phyloP scores from a whole-genome alignment of 1,284 basidiomycete genomes.

The Gymnopus androsaceus region DNA sequence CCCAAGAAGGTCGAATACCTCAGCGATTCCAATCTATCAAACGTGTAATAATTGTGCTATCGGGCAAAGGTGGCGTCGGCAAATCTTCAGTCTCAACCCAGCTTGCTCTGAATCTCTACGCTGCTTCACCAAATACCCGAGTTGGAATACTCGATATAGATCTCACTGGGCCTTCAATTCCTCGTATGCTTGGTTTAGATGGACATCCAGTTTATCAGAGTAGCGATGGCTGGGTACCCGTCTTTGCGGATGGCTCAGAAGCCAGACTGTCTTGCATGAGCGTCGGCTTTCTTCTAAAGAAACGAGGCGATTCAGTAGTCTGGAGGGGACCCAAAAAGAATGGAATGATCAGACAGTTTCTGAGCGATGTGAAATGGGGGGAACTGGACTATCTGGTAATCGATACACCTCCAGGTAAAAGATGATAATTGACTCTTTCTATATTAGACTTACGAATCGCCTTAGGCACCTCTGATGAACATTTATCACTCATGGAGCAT shows the following conservation, averaged over 20 bases:
- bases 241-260: constrained; percentile 80
- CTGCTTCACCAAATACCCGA: constrained; percentile 60
- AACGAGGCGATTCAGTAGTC: constrained; percentile 90
- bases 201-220: constrained; percentile 87
- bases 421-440: constrained; percentile 17
- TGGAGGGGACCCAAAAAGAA: constrained; percentile 99
- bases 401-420: constrained; percentile 91
- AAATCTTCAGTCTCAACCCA: constrained; percentile 96
- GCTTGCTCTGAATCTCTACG: constrained; percentile 85
- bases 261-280: constrained; percentile 91
- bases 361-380: constrained; percentile 96
- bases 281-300: constrained; percentile 92
- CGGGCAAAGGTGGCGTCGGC: constrained; percentile 97
- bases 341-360: constrained; percentile 98
- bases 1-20: constrained; percentile 41
- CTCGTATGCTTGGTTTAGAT: constrained; percentile 95
- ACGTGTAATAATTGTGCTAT: constrained; percentile 90
- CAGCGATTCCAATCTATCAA: constrained; percentile 72
- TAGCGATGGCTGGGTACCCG: constrained; percentile 96
- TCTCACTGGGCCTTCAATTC: constrained; percentile 95
- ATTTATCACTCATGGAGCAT: constrained; percentile 93
- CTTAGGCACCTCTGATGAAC: constrained; percentile 95
- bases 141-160: constrained; percentile 96
- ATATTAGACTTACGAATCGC: constrained; percentile 17
- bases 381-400: constrained; percentile 95